Conservation (phyloP, 139 green algal genomes). For the Closterium sp. region DNA sequence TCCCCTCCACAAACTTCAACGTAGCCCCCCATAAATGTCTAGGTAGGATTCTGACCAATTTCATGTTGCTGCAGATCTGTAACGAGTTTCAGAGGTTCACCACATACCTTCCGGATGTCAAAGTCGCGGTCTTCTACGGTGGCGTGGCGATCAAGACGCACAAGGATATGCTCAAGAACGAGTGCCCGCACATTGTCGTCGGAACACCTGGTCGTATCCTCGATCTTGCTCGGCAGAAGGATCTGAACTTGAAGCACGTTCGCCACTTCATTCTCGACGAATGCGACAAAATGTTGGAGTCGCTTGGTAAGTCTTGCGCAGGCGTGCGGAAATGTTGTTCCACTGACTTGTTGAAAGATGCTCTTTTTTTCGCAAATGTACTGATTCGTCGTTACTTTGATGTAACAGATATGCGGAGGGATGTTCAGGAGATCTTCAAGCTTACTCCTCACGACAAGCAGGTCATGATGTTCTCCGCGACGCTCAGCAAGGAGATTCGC, state of each 20-base stretch:
- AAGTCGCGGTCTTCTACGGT: slow-evolving; percentile 92
- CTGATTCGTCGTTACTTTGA: slow-evolving; percentile 10
- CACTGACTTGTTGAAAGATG: too few species aligned
- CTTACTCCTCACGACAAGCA: slow-evolving; percentile 98
- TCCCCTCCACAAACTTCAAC: not conserved
- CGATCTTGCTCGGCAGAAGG: slow-evolving; percentile 71
- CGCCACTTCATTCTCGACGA: slow-evolving; percentile 97
- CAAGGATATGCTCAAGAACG: slow-evolving; percentile 80
- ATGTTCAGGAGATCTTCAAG: slow-evolving; percentile 99
- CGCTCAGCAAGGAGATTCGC: slow-evolving; percentile 88
- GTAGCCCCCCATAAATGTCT: not conserved
- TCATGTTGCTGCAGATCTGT: slow-evolving; percentile 77
- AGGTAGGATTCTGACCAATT: not conserved
- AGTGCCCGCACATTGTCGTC: slow-evolving; percentile 88
- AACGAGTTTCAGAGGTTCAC: slow-evolving; percentile 97
- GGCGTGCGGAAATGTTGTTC: not conserved
- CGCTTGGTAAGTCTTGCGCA: slow-evolving; percentile 43
- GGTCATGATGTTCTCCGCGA: slow-evolving; percentile 99
- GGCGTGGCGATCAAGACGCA: slow-evolving; percentile 83
- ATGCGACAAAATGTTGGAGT: slow-evolving; percentile 99
- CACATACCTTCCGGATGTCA: slow-evolving; percentile 79
- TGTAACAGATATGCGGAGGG: slow-evolving; percentile 86
- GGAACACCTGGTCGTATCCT: slow-evolving; percentile 92
- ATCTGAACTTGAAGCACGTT: slow-evolving; percentile 82
- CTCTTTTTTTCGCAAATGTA: not conserved